A percentile compares a stretch with the other conserved stretches of the same genome.
Conservation (phyloP, 1,284 basidiomycete species). For the Rhodotorula sp. region DNA sequence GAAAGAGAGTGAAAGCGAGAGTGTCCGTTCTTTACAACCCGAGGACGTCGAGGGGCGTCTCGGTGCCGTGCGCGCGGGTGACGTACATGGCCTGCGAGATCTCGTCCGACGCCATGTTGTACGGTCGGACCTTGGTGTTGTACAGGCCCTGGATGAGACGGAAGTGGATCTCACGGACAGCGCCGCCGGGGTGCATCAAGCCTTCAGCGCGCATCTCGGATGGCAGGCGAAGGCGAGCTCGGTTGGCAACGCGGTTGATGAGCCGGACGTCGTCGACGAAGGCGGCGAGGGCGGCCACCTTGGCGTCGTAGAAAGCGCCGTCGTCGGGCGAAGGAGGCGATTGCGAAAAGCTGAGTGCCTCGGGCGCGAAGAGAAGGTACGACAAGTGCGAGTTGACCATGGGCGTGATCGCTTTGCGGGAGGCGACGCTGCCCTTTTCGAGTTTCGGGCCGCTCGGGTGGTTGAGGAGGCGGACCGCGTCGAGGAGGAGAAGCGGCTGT, state of each 20-base stretch:
- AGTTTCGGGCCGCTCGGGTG: conserved; percentile 16
- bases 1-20: neutral
- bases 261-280: conserved; percentile 43
- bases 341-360: conserved; percentile 20
- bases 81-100: neutral
- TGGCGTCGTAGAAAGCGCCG: conserved; percentile 41
- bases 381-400: conserved; percentile 41
- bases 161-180: conserved; percentile 30
- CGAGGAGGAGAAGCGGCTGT: conserved; percentile 41
- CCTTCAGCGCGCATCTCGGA: conserved; percentile 22
- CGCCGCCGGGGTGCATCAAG: conserved; percentile 15
- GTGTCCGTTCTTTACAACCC: conserved; percentile 8
- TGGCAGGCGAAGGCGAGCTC: conserved; percentile 35
- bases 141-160: conserved; percentile 25
- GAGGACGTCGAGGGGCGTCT: conserved; percentile 33
- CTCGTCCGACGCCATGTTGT: conserved; percentile 11
- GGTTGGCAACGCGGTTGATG: conserved; percentile 40
- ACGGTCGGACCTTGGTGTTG: conserved; percentile 23
- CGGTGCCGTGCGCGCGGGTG: conserved; percentile 17
- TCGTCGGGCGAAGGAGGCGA: conserved; percentile 20
- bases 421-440: conserved; percentile 1
- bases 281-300: conserved; percentile 42
- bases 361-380: conserved; percentile 37
- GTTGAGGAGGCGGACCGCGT: conserved; percentile 42
- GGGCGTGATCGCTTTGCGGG: conserved; percentile 27